Evolutionary conservation across 108 stramenopile genomes (phyloP).

Genomic region (Epithemia pelagica): DNA sequence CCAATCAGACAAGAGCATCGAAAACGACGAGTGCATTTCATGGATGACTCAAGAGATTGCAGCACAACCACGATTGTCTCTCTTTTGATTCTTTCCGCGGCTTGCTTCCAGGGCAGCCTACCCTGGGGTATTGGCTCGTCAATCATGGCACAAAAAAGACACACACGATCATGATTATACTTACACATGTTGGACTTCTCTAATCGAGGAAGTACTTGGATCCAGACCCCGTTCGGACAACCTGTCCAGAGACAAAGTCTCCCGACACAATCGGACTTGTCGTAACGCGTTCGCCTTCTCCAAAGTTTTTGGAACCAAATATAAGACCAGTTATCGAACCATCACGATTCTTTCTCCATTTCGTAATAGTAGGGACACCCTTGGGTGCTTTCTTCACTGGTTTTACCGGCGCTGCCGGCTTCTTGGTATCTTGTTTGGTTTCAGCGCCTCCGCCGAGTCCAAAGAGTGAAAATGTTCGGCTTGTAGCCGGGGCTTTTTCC

Average conservation of each 20-base stretch:
- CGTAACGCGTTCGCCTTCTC: slow-evolving; percentile 55
- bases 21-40: not conserved
- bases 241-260: slow-evolving; percentile 39
- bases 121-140: too few species aligned
- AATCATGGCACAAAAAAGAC: too few species aligned
- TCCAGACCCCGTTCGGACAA: slow-evolving; percentile 69
- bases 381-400: slow-evolving; percentile 20
- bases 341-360: slow-evolving; percentile 60
- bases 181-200: not conserved
- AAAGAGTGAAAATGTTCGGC: slow-evolving; percentile 41
- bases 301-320: slow-evolving; percentile 51
- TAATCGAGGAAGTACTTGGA: slow-evolving; percentile 53
- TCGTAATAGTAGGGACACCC: slow-evolving; percentile 31
- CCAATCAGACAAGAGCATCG: too few species aligned
- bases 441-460: slow-evolving; percentile 19
- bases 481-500: slow-evolving; percentile 10
- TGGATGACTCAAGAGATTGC: not conserved
- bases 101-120: too few species aligned
- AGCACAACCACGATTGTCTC: not conserved
- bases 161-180: too few species aligned
- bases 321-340: slow-evolving; percentile 58
- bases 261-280: slow-evolving; percentile 62
- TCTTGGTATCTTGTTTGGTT: not conserved
- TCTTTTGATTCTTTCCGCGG: too few species aligned
- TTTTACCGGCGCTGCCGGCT: not conserved